phyloP scores from a whole-genome alignment of 805 yeast genomes.

The Ogataea corticis region DNA sequence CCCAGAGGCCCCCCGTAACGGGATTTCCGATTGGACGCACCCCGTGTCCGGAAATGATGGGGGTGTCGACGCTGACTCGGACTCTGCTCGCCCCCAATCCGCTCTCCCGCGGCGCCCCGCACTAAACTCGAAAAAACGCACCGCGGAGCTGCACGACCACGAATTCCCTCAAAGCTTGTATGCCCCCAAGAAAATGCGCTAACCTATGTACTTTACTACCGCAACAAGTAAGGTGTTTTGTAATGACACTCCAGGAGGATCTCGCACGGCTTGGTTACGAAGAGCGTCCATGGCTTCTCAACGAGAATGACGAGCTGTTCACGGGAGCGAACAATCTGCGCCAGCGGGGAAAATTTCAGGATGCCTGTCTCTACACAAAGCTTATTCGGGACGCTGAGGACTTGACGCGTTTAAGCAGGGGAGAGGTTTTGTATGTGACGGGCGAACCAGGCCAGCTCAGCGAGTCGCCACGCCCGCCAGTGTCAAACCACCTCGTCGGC shows the following conservation, averaged over 20 bases:
- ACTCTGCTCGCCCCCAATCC: no score
- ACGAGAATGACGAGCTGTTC: conserved; percentile 27
- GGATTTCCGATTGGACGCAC: no score
- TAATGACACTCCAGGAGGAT: not conserved
- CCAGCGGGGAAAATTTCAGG: conserved; percentile 21
- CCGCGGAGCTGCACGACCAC: conserved; percentile 18
- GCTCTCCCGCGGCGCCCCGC: no score
- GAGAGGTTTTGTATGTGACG: conserved; percentile 4
- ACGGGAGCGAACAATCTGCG: conserved; percentile 30
- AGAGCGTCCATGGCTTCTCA: conserved; percentile 21
- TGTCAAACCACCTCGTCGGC: conserved; percentile 43
- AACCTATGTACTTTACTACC: not conserved
- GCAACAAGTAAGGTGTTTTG: not conserved
- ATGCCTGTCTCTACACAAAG: conserved; percentile 23
- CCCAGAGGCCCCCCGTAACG: no score
- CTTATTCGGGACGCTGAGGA: conserved; percentile 9
- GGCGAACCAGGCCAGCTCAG: no score
- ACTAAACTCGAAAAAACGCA: conserved; percentile 15
- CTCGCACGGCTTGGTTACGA: not conserved
- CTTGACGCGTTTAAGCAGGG: not conserved
- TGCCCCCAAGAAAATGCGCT: conserved; percentile 21
- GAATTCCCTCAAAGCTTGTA: conserved; percentile 17
- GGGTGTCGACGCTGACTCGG: not conserved
- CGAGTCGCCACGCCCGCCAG: not conserved
- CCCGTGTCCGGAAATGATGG: not conserved